Evolutionary conservation across 352 stramenopile genomes (phyloP).

Genomic region (Phytophthora sansomeana): DNA sequence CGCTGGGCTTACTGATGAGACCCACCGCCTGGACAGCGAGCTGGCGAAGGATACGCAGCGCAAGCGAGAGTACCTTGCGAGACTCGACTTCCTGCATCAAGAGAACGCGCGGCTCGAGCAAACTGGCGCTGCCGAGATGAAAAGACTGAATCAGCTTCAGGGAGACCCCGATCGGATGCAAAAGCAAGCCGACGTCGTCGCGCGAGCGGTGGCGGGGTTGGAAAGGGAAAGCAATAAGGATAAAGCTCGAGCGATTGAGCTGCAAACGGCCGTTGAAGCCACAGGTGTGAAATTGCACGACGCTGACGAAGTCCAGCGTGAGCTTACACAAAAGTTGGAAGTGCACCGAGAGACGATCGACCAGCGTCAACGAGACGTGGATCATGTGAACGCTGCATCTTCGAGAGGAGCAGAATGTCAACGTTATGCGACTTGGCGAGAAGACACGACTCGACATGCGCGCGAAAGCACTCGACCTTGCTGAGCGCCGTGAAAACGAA

Average conservation of each 20-base stretch:
- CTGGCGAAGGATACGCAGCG: conserved; percentile 73
- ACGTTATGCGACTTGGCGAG: conserved; percentile 74
- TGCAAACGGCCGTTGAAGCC: conserved; percentile 49
- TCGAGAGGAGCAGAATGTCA: conserved; percentile 86
- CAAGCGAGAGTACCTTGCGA: conserved; percentile 66
- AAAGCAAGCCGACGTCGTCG: conserved; percentile 89
- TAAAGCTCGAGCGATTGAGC: conserved; percentile 37
- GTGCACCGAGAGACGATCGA: conserved; percentile 92
- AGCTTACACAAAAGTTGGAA: conserved; percentile 88
- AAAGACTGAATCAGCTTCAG: conserved; percentile 72
- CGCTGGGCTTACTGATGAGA: conserved; percentile 69
- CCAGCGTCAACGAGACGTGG: conserved; percentile 92
- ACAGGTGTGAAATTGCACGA: conserved; percentile 74
- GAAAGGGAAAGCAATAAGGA: conserved; percentile 74
- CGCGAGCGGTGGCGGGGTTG: conserved; percentile 76
- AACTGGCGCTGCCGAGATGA: conserved; percentile 52
- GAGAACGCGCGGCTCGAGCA: conserved; percentile 74
- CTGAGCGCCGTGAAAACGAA: conserved; percentile 69
- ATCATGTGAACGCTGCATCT: conserved; percentile 89
- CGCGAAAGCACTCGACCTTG: conserved; percentile 57
- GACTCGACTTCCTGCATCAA: conserved; percentile 64
- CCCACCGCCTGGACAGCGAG: conserved; percentile 70
- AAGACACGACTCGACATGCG: conserved; percentile 79
- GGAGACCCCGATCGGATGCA: conserved; percentile 83
- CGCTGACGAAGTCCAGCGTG: conserved; percentile 78